Evolutionary conservation across 2,329 filamentous ascomycete species (phyloP), one percentile per base, ranked within the genome.

Genomic region (Neonectria ditissima): DNA sequence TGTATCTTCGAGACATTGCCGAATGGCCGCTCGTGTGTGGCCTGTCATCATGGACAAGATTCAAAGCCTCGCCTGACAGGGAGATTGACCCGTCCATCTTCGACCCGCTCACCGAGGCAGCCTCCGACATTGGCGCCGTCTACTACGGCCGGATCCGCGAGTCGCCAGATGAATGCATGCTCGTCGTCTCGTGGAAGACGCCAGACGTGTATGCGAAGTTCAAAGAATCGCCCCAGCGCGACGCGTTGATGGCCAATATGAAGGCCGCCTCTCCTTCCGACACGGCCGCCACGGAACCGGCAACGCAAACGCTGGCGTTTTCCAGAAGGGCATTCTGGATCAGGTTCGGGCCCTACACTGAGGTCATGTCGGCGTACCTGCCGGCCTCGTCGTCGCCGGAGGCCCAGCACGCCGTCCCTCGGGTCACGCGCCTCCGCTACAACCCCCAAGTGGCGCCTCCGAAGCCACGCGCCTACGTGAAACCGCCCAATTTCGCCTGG

Each of bases 191-290:
- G 37, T 59, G 57, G 57, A 32, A 47, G 20, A 37, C 57, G 30
- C 20, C 26, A 24, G 30, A 48, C 39, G 37, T 22, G 14, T 59
- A 54, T 28, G 10, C 24, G 3, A 11, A 45, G 13, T 59, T 59
- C 57, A 59, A 54, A 30, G 24, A 43, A 37, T 59, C 57, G 20
- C 18, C 50, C 11, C 50, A 54, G 16, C 45, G 32, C 30, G 20
- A 54, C 24, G 57, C 54, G 43, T 48, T 54, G 30, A 59, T 59
- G 57, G 16, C 43, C 18, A 59, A 59, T 32, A 14, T 59, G 11
- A 14, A 28, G 16, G 16, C 28, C 20, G 18, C 45, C 11, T 43
- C 39, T n/a, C 39, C 39, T 41, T 41, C 39, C 39, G 16, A 41
- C 18, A 20, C 22, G 16, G 39, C 39, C 39, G 39, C 39, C n/a